Evolutionary conservation across 108 stramenopile genomes (phyloP), one percentile per base, ranked within the genome.

Genomic region (Skeletonema tropicum): DNA sequence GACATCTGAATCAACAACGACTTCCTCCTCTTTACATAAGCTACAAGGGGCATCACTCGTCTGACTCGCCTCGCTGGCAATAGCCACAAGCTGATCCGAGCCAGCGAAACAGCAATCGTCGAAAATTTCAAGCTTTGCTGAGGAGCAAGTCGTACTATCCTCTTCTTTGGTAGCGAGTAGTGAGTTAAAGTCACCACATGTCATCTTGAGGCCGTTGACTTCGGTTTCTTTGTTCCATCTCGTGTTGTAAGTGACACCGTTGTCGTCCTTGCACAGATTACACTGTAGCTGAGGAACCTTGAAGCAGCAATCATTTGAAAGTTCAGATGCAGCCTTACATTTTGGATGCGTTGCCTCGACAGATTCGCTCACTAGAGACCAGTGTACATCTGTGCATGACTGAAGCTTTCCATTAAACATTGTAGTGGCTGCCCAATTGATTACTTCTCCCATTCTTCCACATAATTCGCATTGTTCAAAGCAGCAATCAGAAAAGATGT

Each of bases 101-200:
- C 80, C 80, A 75, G 80, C 80, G 67, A 81, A 81, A 35, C 80
- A 81, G 48, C 80, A 81, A 1, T 64, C 70, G 48, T 60, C 64
- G 25, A 81, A 81, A 64, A 81, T 81, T 46, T 57, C 62, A 26
- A 75, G 74, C 57, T 70, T 81, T 33, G 80, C 80, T 31, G 35
- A 29, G 3, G 69, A 57, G 52, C 80, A 81, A 60, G 80, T 81
- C 38, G 32, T 3, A 55, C 80, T 81, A 30, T 75, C 80, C 4
- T 58, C 58, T 57, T 81, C 80, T 71, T 81, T 73, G 23, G 80
- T 81, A 26, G 72, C 68, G 57, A 81, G 71, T 29, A 81, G 80
- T 58, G 80, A 66, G 33, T 81, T 81, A 65, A 81, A 81, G 19
- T 81, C 74, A n/a, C 80, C 80, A 55, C 80, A 81, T 61, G 80